Percentiles rank a stretch among this genome's conserved stretches.
Conservation (phyloP, 805 yeast species). For the Kodamaea nitidulidarum region DNA sequence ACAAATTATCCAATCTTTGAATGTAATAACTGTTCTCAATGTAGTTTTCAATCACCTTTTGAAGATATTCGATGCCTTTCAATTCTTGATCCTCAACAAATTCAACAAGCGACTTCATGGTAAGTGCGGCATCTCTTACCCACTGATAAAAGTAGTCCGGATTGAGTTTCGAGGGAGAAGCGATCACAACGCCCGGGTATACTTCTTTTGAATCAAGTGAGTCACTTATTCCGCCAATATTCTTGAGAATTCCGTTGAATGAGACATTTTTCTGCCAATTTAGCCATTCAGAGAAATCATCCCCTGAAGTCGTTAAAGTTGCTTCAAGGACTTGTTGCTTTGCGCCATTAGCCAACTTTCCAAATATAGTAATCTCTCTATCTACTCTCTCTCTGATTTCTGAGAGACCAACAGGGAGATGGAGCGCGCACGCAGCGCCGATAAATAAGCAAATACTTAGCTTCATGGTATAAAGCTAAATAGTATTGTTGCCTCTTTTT, state of each 20-base stretch:
- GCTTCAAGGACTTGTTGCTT: background rate
- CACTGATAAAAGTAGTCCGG: slow-evolving; percentile 91
- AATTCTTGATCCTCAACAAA: slow-evolving; percentile 42
- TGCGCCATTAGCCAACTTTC: too few species aligned
- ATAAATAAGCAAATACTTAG: background rate
- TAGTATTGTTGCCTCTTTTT: background rate
- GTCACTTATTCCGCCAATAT: slow-evolving; percentile 51
- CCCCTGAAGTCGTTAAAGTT: background rate
- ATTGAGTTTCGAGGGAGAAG: slow-evolving; percentile 65
- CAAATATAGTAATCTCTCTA: background rate
- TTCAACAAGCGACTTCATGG: slow-evolving; percentile 61
- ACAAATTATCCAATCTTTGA: slow-evolving; percentile 65
- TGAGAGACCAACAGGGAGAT: background rate
- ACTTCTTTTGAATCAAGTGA: slow-evolving; percentile 30
- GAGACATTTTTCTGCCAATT: slow-evolving; percentile 37
- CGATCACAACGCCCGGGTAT: slow-evolving; percentile 69
- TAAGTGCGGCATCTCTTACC: slow-evolving; percentile 86
- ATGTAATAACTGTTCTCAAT: slow-evolving; percentile 53
- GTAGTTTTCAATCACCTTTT: slow-evolving; percentile 51
- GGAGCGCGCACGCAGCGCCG: background rate
- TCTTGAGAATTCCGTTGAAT: slow-evolving; percentile 45
- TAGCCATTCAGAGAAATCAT: slow-evolving; percentile 49
- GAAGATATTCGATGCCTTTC: slow-evolving; percentile 17
- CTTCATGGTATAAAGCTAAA: slow-evolving; percentile 1
- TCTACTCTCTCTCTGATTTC: background rate